Evolutionary conservation across 768 basidiomycete genomes (phyloP).

Genomic region (Suillus discolor): DNA sequence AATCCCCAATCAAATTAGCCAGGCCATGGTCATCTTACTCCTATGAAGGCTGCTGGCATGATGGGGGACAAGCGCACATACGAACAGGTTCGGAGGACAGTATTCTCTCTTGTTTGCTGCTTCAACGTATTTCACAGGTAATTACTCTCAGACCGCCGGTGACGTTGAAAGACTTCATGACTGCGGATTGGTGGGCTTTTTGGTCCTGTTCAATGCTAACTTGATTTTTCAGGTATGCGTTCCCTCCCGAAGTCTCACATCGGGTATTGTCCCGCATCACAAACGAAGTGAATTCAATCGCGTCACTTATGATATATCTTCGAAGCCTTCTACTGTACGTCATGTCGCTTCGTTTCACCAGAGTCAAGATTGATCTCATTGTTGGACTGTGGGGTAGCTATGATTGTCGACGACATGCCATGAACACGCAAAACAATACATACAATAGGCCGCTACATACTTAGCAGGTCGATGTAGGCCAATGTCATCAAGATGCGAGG

Average conservation of each 20-base stretch:
- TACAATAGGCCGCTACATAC: background rate
- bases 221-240: conserved; percentile 74
- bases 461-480: no score
- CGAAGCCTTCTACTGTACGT: conserved; percentile 91
- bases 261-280: conserved; percentile 96
- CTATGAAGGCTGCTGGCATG: conserved; percentile 96
- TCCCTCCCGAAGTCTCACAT: conserved; percentile 86
- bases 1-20: conserved; percentile 86
- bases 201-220: conserved; percentile 23
- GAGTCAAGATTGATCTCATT: background rate
- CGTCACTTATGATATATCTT: conserved; percentile 94
- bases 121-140: conserved; percentile 50
- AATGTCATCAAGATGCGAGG: no score
- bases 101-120: conserved; percentile 5
- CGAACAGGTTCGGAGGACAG: conserved; percentile 64
- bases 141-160: conserved; percentile 95
- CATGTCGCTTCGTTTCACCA: background rate
- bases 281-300: conserved; percentile 95
- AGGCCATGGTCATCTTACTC: conserved; percentile 96
- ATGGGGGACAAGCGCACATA: conserved; percentile 97
- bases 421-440: background rate
- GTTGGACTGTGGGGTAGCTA: conserved; percentile 48
- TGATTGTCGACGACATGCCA: conserved; percentile 16
- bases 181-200: conserved; percentile 86
- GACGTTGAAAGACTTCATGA: conserved; percentile 99